Percentiles rank a stretch among this genome's conserved stretches.
phyloP scores from a whole-genome alignment of 208 protist genomes.

The Trypanosoma avium region DNA sequence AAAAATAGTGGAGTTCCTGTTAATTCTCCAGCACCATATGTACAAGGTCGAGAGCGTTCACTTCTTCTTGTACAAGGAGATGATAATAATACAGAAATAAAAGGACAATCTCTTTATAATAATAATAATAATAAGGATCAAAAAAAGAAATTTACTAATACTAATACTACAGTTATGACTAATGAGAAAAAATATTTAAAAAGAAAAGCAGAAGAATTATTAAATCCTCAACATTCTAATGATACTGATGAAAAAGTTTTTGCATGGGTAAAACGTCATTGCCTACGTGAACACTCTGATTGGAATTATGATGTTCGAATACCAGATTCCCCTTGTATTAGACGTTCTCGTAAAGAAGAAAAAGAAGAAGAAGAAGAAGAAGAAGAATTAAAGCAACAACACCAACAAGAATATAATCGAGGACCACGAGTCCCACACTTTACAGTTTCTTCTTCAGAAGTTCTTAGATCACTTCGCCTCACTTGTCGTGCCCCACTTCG shows the following conservation, averaged over 20 bases:
- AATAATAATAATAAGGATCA: background rate
- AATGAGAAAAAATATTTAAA: too few species aligned
- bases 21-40: background rate
- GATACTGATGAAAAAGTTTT: background rate
- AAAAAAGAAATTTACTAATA: background rate
- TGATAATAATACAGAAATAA: background rate
- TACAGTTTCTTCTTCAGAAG: constrained; percentile 12
- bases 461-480: constrained; percentile 13
- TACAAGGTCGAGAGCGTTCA: background rate
- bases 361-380: background rate
- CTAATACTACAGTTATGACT: too few species aligned
- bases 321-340: background rate
- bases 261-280: constrained; percentile 15
- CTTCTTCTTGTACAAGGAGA: constrained; percentile 15
- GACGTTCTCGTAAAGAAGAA: constrained; percentile 1
- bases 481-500: constrained; percentile 24
- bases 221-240: background rate
- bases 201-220: background rate
- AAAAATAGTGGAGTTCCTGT: background rate
- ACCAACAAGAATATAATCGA: background rate
- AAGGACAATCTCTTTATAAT: background rate
- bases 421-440: constrained; percentile 3
- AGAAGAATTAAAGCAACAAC: background rate
- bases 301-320: constrained; percentile 27
- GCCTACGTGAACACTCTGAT: constrained; percentile 21